Base-by-base conservation (phyloP, 2,329 filamentous ascomycete species). In the Gyromitra esculenta region DNA sequence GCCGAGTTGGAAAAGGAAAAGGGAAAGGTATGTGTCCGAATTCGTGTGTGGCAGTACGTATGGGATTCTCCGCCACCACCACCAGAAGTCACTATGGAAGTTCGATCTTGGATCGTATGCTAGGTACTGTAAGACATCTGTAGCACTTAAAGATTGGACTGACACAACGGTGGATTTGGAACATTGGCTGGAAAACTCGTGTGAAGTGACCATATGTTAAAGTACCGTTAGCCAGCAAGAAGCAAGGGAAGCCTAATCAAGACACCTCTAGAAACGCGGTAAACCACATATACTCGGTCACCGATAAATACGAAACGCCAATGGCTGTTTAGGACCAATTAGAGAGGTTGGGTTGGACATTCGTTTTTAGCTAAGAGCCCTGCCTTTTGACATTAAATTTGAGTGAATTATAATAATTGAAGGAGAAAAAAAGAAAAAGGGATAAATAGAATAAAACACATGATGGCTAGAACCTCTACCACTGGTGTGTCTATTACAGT, bases 31-130 rank as follows among this genome's bases (percentile, higher is more conserved):
- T 57, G 64, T 67, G 64, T 74, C 45, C 57, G 48, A 64, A 57
- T 69, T 59, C 64, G 72, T 64, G 60, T 62, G 70, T 70, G 60
- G 56, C 60, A 65, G 62, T 72, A 57, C 50, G 69, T 65, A 71
- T 71, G 72, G 72, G 25, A 50, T 70, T 64, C 39, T 75, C 72
- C 72, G 66, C 72, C 65, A 75, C 72, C 72, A 74, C 56, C 62
- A 70, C 67, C 66, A 39, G 13, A 25, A 59, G 63, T 63, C 66
- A 57, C 59, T 65, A 54, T 64, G 45, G 56, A 64, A 74, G 13
- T 71, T 64, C 72, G 72, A 75, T 75, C 72, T 65, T 52, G 50
- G 72, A 75, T 75, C 72, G 72, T 75, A 25, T 74, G 57, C 50
- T 70, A 69, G 63, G 25, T 31, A 31, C 54, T 62, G 71, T 74